These are phyloP conservation scores for Lipomyces mesembrius DNA, from an alignment of 805 yeast species.

Conservation along the genomic window DNA sequence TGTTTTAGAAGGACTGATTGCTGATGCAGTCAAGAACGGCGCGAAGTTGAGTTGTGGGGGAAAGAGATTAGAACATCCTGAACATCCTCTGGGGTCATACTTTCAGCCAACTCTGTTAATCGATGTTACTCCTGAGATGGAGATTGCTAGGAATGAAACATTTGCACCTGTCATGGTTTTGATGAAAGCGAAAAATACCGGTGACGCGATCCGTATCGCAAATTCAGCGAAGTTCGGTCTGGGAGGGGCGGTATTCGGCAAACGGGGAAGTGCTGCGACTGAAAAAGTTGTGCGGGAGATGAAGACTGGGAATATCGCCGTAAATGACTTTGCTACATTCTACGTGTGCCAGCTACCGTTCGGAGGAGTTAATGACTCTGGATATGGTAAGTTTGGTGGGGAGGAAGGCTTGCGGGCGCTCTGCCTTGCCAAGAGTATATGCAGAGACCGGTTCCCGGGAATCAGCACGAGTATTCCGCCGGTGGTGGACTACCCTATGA, in stretches of 20 bases:
- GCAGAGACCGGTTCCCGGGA: conserved; percentile 80
- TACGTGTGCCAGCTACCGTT: conserved; percentile 94
- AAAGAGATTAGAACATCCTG: conserved; percentile 77
- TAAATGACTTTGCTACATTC: conserved; percentile 96
- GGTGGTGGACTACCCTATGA: conserved; percentile 89
- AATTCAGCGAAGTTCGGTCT: conserved; percentile 87
- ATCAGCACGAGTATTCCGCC: conserved; percentile 81
- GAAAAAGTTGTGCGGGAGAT: conserved; percentile 66
- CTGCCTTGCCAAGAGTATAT: conserved; percentile 83
- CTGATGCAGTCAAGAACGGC: conserved; percentile 78
- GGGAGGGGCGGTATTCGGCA: conserved; percentile 89
- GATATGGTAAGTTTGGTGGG: conserved; percentile 98
- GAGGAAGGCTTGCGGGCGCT: conserved; percentile 93
- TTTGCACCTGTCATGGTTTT: conserved; percentile 90
- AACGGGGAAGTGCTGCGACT: conserved; percentile 55
- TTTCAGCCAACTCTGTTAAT: conserved; percentile 87
- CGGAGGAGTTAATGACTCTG: conserved; percentile 92
- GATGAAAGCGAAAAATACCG: conserved; percentile 68
- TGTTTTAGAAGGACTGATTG: conserved; percentile 65
- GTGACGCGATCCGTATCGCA: conserved; percentile 75
- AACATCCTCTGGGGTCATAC: conserved; percentile 93
- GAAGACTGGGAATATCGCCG: conserved; percentile 89
- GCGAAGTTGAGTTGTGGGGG: conserved; percentile 86
- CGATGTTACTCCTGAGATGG: conserved; percentile 78
- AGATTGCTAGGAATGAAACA: conserved; percentile 84